Evolutionary conservation across 1,284 basidiomycete genomes (phyloP), one percentile per base, ranked within the genome.

Genomic region (Fomitiporia mediterranea): DNA sequence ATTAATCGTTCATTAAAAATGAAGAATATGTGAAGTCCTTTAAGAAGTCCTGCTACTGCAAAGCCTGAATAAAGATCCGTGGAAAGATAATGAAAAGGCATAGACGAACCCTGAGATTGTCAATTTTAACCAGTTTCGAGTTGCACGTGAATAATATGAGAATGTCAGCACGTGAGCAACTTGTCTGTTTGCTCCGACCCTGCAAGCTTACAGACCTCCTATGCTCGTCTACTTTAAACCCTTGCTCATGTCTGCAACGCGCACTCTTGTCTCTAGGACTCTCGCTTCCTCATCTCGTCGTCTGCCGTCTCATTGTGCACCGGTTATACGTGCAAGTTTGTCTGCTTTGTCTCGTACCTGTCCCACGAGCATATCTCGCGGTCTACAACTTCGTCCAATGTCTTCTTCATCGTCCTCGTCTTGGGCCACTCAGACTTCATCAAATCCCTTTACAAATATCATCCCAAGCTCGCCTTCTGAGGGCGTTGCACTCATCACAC

Each of bases 401-500:
- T 46, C 44, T 17, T 46, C 40, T 3, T 21, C 40, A 11, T 43
- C 40, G n/a, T 7, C 21, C 11, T 17, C 44, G 7, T 15, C 25
- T 28, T 46, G 44, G 44, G 6, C 30, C 27, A 28, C 27, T 11
- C 44, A 28, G 15, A 6, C 25, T 13, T 23, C 27, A 30, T 46
- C 44, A 13, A 28, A 46, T 1, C 44, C 44, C 13, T 91, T 89
- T 73, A 77, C 83, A 62, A 79, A 86, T 70, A 89, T 95, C 69
- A 74, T 94, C 58, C 80, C 87, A 34, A 84, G 89, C 4, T 77
- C 78, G 53, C 90, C 91, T 5, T 79, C 84, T 56, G 80, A 84
- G 23, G 82, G 82, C 51, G 94, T 99, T 51, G 79, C 84, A 7
- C 86, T 98, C 63, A 84, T 99, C 70, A 93, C 91, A 13, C 81